A percentile compares a stretch with the other conserved stretches of the same genome.
Conservation (phyloP, 148 eudicot species). For the Gaultheria prostrata region DNA sequence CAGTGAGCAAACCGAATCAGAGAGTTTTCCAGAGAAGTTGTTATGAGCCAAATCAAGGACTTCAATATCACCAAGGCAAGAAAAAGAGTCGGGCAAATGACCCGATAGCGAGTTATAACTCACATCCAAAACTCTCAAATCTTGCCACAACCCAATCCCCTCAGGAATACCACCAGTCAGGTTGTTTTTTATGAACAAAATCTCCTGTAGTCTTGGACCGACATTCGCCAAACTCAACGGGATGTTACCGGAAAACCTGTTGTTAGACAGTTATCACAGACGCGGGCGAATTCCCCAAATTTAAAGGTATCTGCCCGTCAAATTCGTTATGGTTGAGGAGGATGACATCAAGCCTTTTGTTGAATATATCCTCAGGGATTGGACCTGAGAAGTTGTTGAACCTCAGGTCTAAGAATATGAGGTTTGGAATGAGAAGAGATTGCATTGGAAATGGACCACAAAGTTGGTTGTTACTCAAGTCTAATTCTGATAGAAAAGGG, state of each 20-base stretch:
- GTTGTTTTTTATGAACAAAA: constrained; percentile 65
- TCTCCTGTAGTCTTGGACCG: constrained; percentile 60
- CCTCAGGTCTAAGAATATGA: constrained; percentile 66
- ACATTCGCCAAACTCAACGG: constrained; percentile 67
- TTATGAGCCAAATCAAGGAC: constrained; percentile 72
- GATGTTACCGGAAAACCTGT: constrained; percentile 47
- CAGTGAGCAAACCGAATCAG: constrained; percentile 66
- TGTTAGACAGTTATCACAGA: constrained; percentile 86
- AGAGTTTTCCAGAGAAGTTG: constrained; percentile 60
- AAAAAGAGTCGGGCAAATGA: constrained; percentile 70
- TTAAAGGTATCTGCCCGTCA: constrained; percentile 50
- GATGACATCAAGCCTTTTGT: constrained; percentile 62
- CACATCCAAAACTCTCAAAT: constrained; percentile 65
- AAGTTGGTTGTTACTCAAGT: constrained; percentile 85
- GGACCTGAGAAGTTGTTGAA: constrained; percentile 62
- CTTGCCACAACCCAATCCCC: constrained; percentile 69
- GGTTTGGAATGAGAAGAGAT: constrained; percentile 48
- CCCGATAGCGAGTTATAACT: constrained; percentile 70
- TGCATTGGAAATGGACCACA: constrained; percentile 61
- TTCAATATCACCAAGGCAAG: constrained; percentile 61
- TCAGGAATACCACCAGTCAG: constrained; percentile 78
- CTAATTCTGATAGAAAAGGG: constrained; percentile 54
- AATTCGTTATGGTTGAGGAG: constrained; percentile 74
- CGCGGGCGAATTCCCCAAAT: constrained; percentile 71
- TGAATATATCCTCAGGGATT: constrained; percentile 57